Conservation (phyloP, 768 basidiomycete species). For the Antrodiella citrinella region DNA sequence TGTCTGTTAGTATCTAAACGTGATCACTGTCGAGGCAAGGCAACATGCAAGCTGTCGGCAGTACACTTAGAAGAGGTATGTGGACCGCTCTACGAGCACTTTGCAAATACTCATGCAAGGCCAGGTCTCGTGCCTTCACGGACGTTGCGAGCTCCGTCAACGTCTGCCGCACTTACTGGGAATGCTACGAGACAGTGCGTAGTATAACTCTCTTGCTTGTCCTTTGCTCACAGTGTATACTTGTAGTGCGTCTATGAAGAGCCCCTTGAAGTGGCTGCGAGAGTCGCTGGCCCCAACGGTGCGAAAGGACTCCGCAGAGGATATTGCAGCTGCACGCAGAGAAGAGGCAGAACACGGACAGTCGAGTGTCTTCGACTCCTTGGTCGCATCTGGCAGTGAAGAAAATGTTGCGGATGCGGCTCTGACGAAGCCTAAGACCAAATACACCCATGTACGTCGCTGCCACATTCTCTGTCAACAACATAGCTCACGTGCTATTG, state of each 20-base stretch:
- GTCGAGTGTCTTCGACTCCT: conserved; percentile 21
- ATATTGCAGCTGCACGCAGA: conserved; percentile 24
- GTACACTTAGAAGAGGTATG: conserved; percentile 20
- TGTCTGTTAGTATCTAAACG: too few species aligned
- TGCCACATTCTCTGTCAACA: too few species aligned
- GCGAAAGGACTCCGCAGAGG: conserved; percentile 36
- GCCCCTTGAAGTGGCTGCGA: conserved; percentile 56
- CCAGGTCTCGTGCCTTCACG: not conserved
- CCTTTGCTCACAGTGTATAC: too few species aligned
- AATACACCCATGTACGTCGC: conserved; percentile 18
- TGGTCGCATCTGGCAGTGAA: conserved; percentile 8
- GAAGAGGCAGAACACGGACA: conserved; percentile 20
- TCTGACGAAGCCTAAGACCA: conserved; percentile 11
- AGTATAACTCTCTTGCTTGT: too few species aligned
- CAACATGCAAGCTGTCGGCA: conserved; percentile 24
- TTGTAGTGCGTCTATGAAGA: conserved; percentile 37
- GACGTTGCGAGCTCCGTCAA: not conserved
- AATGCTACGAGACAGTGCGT: not conserved
- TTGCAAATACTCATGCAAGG: not conserved
- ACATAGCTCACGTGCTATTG: too few species aligned
- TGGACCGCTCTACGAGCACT: too few species aligned
- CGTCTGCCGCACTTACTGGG: not conserved
- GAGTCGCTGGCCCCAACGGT: conserved; percentile 46
- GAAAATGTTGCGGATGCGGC: conserved; percentile 5
- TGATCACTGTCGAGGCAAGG: too few species aligned